Percentiles rank a stretch among this genome's conserved stretches.
Evolutionary conservation across 2,329 filamentous ascomycete species (phyloP).

Genomic region (Aspergillus persii): DNA sequence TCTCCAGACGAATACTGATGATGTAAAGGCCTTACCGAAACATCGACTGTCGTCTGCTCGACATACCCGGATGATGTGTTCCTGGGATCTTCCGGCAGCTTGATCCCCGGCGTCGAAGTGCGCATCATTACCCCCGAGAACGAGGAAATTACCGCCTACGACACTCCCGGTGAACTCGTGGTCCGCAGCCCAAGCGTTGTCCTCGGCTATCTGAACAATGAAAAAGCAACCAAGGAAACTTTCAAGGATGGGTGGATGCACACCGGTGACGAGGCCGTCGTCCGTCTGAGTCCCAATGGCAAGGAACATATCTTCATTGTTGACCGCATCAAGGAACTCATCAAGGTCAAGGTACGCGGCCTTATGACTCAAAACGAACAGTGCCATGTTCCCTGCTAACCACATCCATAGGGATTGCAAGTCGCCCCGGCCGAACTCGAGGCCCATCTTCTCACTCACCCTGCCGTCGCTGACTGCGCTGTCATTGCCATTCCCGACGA

Average conservation of each 20-base stretch:
- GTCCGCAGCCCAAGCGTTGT: slow-evolving; percentile 75
- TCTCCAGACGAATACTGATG: slow-evolving; percentile 1
- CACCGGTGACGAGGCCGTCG: slow-evolving; percentile 80
- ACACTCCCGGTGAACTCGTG: slow-evolving; percentile 76
- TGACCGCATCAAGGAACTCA: slow-evolving; percentile 76
- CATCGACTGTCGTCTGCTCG: slow-evolving; percentile 65
- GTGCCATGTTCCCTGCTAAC: slow-evolving; percentile 1
- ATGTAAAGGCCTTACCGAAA: slow-evolving; percentile 68
- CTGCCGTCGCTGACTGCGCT: slow-evolving; percentile 71
- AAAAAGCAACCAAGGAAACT: slow-evolving; percentile 76
- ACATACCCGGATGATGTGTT: slow-evolving; percentile 60
- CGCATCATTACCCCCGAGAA: slow-evolving; percentile 69
- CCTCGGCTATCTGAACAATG: slow-evolving; percentile 83
- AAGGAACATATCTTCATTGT: slow-evolving; percentile 82
- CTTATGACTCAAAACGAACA: too few relatives aligned
- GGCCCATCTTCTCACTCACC: slow-evolving; percentile 72
- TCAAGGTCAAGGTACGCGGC: slow-evolving; percentile 68
- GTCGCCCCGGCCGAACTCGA: slow-evolving; percentile 82
- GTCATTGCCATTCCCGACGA: slow-evolving; percentile 72
- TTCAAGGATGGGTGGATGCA: slow-evolving; percentile 78
- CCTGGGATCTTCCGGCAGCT: slow-evolving; percentile 68
- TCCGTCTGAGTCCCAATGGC: slow-evolving; percentile 62
- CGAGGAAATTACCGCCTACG: slow-evolving; percentile 65
- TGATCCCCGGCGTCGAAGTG: slow-evolving; percentile 64
- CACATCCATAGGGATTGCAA: slow-evolving; percentile 63